Evolutionary conservation across 2,329 filamentous ascomycete genomes (phyloP).

Genomic region (Ascochyta viciae-villosae): DNA sequence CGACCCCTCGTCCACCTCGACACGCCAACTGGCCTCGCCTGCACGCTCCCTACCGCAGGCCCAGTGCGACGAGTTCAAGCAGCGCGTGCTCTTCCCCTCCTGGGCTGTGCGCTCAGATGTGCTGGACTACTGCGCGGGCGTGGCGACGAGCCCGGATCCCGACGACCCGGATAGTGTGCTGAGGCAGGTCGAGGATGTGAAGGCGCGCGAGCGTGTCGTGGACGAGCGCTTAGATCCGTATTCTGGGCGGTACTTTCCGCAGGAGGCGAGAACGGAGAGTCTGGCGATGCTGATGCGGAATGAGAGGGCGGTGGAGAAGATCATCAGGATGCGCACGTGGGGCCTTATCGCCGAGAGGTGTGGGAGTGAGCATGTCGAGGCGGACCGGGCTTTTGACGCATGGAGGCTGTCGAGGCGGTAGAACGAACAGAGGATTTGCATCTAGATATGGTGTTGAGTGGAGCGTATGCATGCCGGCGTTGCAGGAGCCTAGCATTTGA

Average conservation of each 20-base stretch:
- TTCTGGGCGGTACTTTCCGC: conserved; percentile 79
- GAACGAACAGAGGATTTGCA: background rate
- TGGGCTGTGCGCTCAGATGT: conserved; percentile 87
- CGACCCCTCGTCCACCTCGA: conserved; percentile 78
- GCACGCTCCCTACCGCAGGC: conserved; percentile 63
- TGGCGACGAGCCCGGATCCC: conserved; percentile 86
- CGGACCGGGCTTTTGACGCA: conserved; percentile 44
- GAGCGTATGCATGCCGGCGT: conserved; percentile 8
- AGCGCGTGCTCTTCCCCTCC: conserved; percentile 81
- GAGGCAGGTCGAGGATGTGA: conserved; percentile 73
- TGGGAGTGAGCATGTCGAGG: conserved; percentile 59
- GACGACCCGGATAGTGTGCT: conserved; percentile 79
- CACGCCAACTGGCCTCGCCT: conserved; percentile 62
- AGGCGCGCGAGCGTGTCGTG: conserved; percentile 74
- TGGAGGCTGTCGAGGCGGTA: conserved; percentile 34
- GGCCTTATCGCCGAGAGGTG: conserved; percentile 78
- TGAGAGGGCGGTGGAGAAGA: conserved; percentile 78
- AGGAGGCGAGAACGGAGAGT: conserved; percentile 80
- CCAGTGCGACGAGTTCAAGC: conserved; percentile 75
- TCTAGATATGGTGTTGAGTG: background rate
- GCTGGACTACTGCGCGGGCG: conserved; percentile 84
- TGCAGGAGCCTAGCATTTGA: conserved; percentile 5
- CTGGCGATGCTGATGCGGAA: conserved; percentile 76
- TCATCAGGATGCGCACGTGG: conserved; percentile 85
- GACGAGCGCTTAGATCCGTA: conserved; percentile 94